Base-by-base conservation (phyloP, 2,329 filamentous ascomycete species). In the Fusarium pininemorale region DNA sequence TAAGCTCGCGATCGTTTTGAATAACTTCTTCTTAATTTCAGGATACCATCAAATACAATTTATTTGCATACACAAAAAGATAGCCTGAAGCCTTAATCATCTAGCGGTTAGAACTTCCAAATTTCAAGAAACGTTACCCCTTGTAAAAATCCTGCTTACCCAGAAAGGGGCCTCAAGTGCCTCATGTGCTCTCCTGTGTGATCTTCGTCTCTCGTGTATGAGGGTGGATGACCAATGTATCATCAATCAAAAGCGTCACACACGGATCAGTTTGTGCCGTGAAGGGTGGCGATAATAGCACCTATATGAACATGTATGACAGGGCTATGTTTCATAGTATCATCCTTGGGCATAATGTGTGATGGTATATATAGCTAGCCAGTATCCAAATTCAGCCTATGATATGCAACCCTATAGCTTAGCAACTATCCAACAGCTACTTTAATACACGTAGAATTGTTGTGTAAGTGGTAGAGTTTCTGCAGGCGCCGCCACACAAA, bases 381-480 rank as follows among this genome's bases (percentile, higher is more conserved):
- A 53, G n/a, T 42, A 32, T 48, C 41, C 20, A 20, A 51, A 35
- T 39, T 24, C 14, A 45, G 35, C 32, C 35, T 22, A 28, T 18
- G 26, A 24, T 32, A 32, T 35, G 26, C 24, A 53, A 28, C 16
- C 14, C 20, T 38, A 45, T 45, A 26, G 18, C 28, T 45, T 24
- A 35, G 22, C 37, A n/a, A 61, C 14, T 18, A 45, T 38, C 26
- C 38, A n/a, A 44, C 13, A 53, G 13, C 20, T n/a, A 28, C 18
- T 47, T 83, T 80, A 96, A 81, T 93, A 97, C 58, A 95, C 90
- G 82, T 91, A 97, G 80, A 89, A 95, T 20, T 83, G 86, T 85
- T 97, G 94, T 67, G 92, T 91, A 80, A 98, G 85, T 12, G 95
- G 95, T 82, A 98, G 81, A 58, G 80, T 87, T 32, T 87, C 86